Conservation (phyloP, 2,329 filamentous ascomycete species). For the Westerdykella ornata region DNA sequence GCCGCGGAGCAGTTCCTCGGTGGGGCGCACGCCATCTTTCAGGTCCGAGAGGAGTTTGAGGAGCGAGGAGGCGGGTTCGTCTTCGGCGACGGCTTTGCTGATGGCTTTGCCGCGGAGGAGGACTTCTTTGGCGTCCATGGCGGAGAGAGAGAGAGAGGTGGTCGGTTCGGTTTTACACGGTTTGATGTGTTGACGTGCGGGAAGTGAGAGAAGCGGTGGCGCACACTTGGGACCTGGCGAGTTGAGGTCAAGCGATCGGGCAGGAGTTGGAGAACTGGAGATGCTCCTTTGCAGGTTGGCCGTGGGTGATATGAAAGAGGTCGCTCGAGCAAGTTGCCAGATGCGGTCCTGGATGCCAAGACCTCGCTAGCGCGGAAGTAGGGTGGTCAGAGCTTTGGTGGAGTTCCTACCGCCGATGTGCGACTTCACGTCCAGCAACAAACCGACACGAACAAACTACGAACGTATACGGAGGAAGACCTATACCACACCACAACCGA, state of each 20-base stretch:
- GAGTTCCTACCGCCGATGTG: too few species aligned
- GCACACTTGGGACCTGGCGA: constrained; percentile 72
- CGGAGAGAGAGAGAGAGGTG: too few species aligned
- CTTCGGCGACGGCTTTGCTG: constrained; percentile 67
- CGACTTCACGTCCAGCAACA: too few species aligned
- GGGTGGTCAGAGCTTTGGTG: too few species aligned
- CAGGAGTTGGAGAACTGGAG: too few species aligned
- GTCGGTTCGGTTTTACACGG: background rate
- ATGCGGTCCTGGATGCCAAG: too few species aligned
- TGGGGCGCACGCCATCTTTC: constrained; percentile 72
- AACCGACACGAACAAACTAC: background rate
- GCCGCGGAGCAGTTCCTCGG: constrained; percentile 81
- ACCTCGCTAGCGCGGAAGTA: too few species aligned
- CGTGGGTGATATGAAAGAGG: too few species aligned
- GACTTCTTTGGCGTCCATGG: constrained; percentile 78
- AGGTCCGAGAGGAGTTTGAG: constrained; percentile 69
- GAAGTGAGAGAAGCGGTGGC: background rate
- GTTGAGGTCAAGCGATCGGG: too few species aligned
- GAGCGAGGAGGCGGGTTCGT: constrained; percentile 66
- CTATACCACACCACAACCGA: background rate
- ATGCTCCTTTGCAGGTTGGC: too few species aligned
- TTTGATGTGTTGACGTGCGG: background rate
- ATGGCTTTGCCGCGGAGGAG: constrained; percentile 70
- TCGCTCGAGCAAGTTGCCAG: too few species aligned
- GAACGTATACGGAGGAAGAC: too few species aligned